A percentile compares a stretch with the other conserved stretches of the same genome.
Conservation (phyloP, 495 filamentous ascomycete genomes). For the Penicillium longicatenatum region DNA sequence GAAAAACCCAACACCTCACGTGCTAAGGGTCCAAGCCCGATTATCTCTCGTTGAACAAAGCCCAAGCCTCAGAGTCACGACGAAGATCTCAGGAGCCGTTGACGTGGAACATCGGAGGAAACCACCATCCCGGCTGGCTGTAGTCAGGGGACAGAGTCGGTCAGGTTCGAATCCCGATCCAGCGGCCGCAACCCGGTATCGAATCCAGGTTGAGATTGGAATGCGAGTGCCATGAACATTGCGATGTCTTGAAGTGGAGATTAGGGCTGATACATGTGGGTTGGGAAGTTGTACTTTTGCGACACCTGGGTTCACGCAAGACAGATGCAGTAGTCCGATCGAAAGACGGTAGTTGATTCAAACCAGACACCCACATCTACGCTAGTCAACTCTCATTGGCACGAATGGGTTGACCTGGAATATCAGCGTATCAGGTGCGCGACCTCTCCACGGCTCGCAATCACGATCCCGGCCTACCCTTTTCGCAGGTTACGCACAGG, state of each 20-base stretch:
- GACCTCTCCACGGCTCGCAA: no score
- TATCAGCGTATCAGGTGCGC: no score
- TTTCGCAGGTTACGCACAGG: slow-evolving; percentile 4
- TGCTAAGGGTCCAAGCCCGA: slow-evolving; percentile 1
- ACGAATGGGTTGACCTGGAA: no score
- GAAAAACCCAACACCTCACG: not conserved
- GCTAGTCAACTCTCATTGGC: no score
- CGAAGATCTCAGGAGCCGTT: slow-evolving; percentile 17
- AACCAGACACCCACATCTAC: no score
- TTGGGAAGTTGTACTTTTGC: no score
- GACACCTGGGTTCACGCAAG: no score
- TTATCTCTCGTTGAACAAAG: not conserved
- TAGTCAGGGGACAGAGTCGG: not conserved
- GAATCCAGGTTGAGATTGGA: not conserved
- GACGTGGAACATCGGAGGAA: slow-evolving; percentile 21
- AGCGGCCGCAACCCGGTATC: not conserved
- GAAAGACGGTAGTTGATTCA: no score
- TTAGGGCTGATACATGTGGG: not conserved
- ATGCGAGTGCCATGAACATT: not conserved
- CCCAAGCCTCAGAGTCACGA: not conserved
- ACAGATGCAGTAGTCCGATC: no score
- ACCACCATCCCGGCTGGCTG: not conserved
- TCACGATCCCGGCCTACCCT: not conserved
- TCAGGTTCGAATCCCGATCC: not conserved
- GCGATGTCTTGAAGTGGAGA: not conserved